Evolutionary conservation across 1,139 yeast genomes (phyloP).

Genomic region (Candida pseudoviswanathii): DNA sequence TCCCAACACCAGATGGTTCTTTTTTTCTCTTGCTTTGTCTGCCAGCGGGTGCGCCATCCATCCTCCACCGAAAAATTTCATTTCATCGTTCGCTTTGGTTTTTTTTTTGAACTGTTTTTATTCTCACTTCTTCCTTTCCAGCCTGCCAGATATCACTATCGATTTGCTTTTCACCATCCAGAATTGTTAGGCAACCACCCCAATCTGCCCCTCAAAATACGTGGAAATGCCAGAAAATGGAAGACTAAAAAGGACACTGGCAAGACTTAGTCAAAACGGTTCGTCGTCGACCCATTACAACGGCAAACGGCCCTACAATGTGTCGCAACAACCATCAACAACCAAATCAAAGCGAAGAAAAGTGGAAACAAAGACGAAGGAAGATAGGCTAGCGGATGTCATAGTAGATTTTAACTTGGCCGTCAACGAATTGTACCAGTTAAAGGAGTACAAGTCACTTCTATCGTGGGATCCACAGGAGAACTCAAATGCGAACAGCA

Average conservation of each 20-base stretch:
- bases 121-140: slow-evolving; percentile 3
- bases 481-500: slow-evolving; percentile 29
- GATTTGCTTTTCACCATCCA: neutral
- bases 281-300: slow-evolving; percentile 7
- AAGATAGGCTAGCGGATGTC: slow-evolving; percentile 32
- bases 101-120: slow-evolving; percentile 6
- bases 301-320: slow-evolving; percentile 6
- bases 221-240: slow-evolving; percentile 12
- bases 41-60: slow-evolving; percentile 1
- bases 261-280: slow-evolving; percentile 13
- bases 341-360: slow-evolving; percentile 14
- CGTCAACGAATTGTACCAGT: slow-evolving; percentile 56
- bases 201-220: neutral
- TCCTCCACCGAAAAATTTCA: slow-evolving; percentile 1
- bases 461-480: slow-evolving; percentile 62
- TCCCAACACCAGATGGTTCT: neutral
- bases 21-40: neutral
- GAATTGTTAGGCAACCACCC: neutral
- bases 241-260: slow-evolving; percentile 14
- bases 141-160: neutral
- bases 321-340: slow-evolving; percentile 1
- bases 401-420: slow-evolving; percentile 47
- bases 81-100: neutral
- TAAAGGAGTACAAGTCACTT: slow-evolving; percentile 60
- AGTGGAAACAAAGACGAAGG: slow-evolving; percentile 15